Percentiles rank a stretch among this genome's conserved stretches.
Conservation (phyloP, 2,329 filamentous ascomycete genomes). For the Phaeosphaeriaceae sp. region DNA sequence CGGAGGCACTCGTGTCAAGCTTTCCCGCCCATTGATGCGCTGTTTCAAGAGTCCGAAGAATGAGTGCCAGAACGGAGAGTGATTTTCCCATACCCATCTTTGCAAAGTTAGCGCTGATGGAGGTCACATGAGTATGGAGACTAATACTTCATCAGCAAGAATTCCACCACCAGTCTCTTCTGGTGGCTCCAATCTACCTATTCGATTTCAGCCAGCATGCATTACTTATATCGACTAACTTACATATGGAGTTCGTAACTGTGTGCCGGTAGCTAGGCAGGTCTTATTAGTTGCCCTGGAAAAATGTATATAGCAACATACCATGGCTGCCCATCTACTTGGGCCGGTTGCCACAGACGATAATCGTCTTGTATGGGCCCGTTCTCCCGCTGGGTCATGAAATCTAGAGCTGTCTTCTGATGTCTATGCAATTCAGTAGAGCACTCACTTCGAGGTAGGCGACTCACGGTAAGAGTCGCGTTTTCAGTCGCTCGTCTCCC, state of each 20-base stretch:
- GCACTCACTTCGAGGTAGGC: not conserved
- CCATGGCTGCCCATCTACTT: slow-evolving; percentile 20
- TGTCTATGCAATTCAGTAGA: slow-evolving; percentile 9
- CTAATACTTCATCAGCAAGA: slow-evolving; percentile 59
- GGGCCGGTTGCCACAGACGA: slow-evolving; percentile 31
- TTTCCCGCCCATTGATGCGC: slow-evolving; percentile 47
- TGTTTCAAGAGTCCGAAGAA: slow-evolving; percentile 51
- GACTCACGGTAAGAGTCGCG: slow-evolving; percentile 18
- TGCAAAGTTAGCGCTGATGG: not conserved
- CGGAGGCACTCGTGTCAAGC: not conserved
- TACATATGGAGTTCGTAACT: slow-evolving; percentile 48
- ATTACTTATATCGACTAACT: not conserved
- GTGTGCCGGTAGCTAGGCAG: slow-evolving; percentile 45
- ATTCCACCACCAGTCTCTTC: slow-evolving; percentile 54
- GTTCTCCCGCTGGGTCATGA: slow-evolving; percentile 38
- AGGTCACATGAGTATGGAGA: not conserved
- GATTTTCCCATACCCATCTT: slow-evolving; percentile 67
- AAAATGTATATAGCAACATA: not conserved
- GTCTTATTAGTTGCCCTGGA: not conserved
- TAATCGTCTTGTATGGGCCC: slow-evolving; percentile 39
- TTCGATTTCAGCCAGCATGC: not conserved
- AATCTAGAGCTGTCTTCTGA: slow-evolving; percentile 37
- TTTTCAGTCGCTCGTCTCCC: slow-evolving; percentile 29
- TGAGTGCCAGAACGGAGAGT: slow-evolving; percentile 59
- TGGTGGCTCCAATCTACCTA: slow-evolving; percentile 8